phyloP scores from a whole-genome alignment of 352 stramenopile genomes.

The Phytophthora hibernalis region DNA sequence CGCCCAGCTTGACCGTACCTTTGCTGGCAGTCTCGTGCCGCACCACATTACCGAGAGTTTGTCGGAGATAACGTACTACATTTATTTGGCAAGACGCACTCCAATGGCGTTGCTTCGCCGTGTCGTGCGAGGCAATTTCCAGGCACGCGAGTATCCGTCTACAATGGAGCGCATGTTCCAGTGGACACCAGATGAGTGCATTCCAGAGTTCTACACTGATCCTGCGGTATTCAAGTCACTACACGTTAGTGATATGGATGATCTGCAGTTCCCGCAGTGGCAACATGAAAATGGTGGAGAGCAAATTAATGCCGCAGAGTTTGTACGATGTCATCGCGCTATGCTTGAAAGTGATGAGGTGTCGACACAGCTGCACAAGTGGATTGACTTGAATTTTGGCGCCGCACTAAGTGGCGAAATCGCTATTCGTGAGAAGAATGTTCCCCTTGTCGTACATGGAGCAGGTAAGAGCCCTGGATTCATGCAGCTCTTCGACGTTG shows the following conservation, averaged over 20 bases:
- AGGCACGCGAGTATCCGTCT: conserved; percentile 94
- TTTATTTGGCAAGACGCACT: conserved; percentile 94
- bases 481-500: conserved; percentile 65
- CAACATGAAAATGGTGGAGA: conserved; percentile 40
- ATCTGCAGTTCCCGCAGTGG: conserved; percentile 83
- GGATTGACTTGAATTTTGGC: conserved; percentile 98
- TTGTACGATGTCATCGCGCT: conserved; percentile 90
- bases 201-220: conserved; percentile 95
- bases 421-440: conserved; percentile 92
- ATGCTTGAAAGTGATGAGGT: conserved; percentile 94
- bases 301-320: conserved; percentile 48
- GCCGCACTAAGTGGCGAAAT: conserved; percentile 76
- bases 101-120: conserved; percentile 84
- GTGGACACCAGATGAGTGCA: conserved; percentile 97
- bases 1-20: conserved; percentile 91
- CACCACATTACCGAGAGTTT: conserved; percentile 96
- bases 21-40: conserved; percentile 81
- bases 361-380: conserved; percentile 87
- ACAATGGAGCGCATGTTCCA: conserved; percentile 92
- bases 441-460: conserved; percentile 71
- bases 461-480: conserved; percentile 77
- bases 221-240: conserved; percentile 85
- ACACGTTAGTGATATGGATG: conserved; percentile 75
- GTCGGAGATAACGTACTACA: conserved; percentile 96
- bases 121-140: conserved; percentile 93